Percentiles rank a stretch among this genome's conserved stretches.
These are phyloP conservation scores for Penicillium fuscoglaucum DNA, from an alignment of 2,329 filamentous ascomycete genomes.

Conservation along the genomic window DNA sequence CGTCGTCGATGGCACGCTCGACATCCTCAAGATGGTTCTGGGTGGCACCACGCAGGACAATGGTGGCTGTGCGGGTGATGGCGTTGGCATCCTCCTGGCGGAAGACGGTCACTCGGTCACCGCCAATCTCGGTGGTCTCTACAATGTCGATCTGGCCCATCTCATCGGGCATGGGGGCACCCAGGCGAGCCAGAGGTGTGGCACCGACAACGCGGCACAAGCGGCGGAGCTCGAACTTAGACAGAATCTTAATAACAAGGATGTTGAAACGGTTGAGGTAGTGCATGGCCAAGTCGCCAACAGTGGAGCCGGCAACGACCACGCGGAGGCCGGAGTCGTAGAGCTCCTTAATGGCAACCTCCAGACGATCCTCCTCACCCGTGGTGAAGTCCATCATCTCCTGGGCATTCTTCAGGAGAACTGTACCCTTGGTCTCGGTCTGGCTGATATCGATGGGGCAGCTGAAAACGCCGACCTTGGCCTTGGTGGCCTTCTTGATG, in stretches of 20 bases:
- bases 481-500: conserved; percentile 86
- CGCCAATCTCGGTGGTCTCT: conserved; percentile 95
- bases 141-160: conserved; percentile 95
- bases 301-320: conserved; percentile 85
- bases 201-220: conserved; percentile 95
- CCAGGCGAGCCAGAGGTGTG: conserved; percentile 90
- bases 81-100: conserved; percentile 80
- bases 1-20: conserved; percentile 94
- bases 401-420: conserved; percentile 93
- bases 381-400: conserved; percentile 99
- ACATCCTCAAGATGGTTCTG: conserved; percentile 98
- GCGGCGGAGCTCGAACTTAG: conserved; percentile 94
- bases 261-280: conserved; percentile 98
- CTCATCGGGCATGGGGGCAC: conserved; percentile 99
- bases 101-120: conserved; percentile 97
- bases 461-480: conserved; percentile 95
- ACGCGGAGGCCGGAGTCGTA: conserved; percentile 92
- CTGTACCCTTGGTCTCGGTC: conserved; percentile 98
- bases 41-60: conserved; percentile 91
- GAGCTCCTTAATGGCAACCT: conserved; percentile 89
- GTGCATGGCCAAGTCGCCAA: conserved; percentile 93
- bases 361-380: conserved; percentile 90
- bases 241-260: conserved; percentile 92
- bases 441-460: conserved; percentile 94
- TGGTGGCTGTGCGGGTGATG: conserved; percentile 85